Percentiles rank a stretch among this genome's conserved stretches.
These are phyloP conservation scores for Plasmopara viticola DNA, from an alignment of 352 stramenopile species.

Conservation along the genomic window DNA sequence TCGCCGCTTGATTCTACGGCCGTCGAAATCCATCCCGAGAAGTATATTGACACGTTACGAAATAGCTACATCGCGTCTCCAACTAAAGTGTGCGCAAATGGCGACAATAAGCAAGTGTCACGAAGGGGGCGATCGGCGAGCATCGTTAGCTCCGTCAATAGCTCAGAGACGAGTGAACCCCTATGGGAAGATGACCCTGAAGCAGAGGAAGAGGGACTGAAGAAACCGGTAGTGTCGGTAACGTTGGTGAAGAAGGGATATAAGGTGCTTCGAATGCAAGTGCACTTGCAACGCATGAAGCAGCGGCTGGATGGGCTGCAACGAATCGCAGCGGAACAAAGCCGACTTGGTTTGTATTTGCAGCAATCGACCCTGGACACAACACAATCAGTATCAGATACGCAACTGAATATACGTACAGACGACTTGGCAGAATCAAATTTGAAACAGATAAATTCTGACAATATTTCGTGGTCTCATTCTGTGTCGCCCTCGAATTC, in stretches of 20 bases:
- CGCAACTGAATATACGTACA: neutral
- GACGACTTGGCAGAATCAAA: neutral
- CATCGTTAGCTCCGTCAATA: conserved; percentile 15
- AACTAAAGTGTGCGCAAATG: conserved; percentile 10
- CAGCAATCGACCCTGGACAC: neutral
- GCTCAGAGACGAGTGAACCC: conserved; percentile 10
- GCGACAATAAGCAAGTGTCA: conserved; percentile 5
- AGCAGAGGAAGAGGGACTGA: neutral
- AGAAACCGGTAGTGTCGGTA: neutral
- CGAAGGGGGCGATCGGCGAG: conserved; percentile 12
- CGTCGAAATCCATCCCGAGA: conserved; percentile 11
- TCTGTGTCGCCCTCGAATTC: neutral
- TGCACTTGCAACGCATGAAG: conserved; percentile 21
- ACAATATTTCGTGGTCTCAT: neutral
- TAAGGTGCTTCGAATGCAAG: conserved; percentile 9
- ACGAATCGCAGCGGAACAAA: conserved; percentile 6
- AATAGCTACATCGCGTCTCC: conserved; percentile 8
- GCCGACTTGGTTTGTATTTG: neutral
- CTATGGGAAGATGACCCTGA: conserved; percentile 8
- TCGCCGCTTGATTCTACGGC: conserved; percentile 14
- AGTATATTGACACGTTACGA: conserved; percentile 8
- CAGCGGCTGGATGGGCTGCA: conserved; percentile 16
- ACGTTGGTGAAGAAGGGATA: neutral
- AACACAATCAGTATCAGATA: neutral
- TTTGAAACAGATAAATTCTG: neutral